Base-by-base conservation (phyloP, 768 basidiomycete species). In the Lyophyllum atratum region DNA sequence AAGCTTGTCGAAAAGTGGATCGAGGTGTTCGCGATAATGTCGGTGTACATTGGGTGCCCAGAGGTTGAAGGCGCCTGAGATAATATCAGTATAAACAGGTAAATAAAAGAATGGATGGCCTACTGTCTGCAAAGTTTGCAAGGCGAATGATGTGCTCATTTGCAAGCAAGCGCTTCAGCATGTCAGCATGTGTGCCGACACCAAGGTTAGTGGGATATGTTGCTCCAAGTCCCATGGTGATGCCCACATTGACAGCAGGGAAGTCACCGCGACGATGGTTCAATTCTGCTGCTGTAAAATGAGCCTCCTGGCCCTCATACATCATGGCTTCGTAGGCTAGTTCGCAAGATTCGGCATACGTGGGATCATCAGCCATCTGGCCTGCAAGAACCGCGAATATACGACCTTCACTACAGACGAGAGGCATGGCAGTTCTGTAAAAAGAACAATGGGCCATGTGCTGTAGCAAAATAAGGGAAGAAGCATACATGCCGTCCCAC, bases 21-120 rank as follows among this genome's bases (percentile, higher is more conserved):
- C 8, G 3, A 51, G 11, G 19, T 54, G 58, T 8, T 52, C 29
- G 3, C 49, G 15, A 29, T 64, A 64, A n/a, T 53, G 17, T 3
- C 15, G 3, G 37, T 60, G 45, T 0, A 66, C 11, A 2, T 57
- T 61, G 1, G 56, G 65, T 1, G 63, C 55, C 49, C 64, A 64
- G 11, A 58, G 28, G 1, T 26, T 21, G 33, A 64, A 62, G 0
- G 50, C 48, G 8, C 31, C 58, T n/a, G n/a, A n/a, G n/a, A n/a
- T n/a, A n/a, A n/a, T n/a, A n/a, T n/a, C n/a, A n/a, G n/a, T n/a
- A n/a, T n/a, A n/a, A n/a, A n/a, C n/a, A n/a, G n/a, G n/a, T n/a
- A n/a, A n/a, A n/a, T n/a, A n/a, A n/a, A n/a, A 47, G 24, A 47
- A 33, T 4, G 14, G 7, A 3, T 29, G 8, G n/a, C 33, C 21